A percentile compares a stretch with the other conserved stretches of the same genome.
Evolutionary conservation across 2,329 filamentous ascomycete genomes (phyloP).

Genomic region (Fusarium protoensiforme): DNA sequence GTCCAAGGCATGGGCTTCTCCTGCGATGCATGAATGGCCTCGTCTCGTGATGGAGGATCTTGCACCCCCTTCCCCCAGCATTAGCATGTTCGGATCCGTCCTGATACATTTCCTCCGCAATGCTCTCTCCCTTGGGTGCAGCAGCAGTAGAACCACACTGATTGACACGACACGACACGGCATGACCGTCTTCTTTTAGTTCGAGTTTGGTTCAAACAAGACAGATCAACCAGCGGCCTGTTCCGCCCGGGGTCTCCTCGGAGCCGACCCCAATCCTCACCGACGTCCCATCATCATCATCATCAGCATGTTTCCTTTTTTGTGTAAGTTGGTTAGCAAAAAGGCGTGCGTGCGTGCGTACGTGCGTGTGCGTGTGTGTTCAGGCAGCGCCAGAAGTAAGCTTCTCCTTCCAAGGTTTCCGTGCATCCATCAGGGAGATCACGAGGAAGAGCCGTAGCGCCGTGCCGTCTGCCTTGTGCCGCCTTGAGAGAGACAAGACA

Average conservation of each 20-base stretch:
- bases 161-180: not conserved
- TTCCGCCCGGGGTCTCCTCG: conserved; percentile 1
- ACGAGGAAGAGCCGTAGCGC: conserved; percentile 17
- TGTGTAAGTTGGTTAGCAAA: not conserved
- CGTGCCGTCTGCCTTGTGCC: not conserved
- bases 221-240: not conserved
- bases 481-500: not conserved
- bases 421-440: conserved; percentile 23
- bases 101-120: not conserved
- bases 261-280: conserved; percentile 20
- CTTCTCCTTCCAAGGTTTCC: conserved; percentile 14
- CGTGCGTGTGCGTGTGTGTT: not conserved
- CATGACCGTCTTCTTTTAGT: conserved; percentile 9
- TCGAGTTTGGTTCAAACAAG: not conserved
- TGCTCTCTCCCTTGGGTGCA: not conserved
- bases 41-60: conserved; percentile 1
- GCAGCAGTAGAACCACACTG: too few relatives aligned
- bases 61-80: not conserved
- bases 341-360: not conserved
- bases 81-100: not conserved
- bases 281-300: conserved; percentile 18
- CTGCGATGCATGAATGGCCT: conserved; percentile 13
- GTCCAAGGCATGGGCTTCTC: not conserved
- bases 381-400: not conserved
- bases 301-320: conserved; percentile 11